Base-by-base conservation (phyloP, 1,284 basidiomycete genomes). In the Apiotrichum siamense region DNA sequence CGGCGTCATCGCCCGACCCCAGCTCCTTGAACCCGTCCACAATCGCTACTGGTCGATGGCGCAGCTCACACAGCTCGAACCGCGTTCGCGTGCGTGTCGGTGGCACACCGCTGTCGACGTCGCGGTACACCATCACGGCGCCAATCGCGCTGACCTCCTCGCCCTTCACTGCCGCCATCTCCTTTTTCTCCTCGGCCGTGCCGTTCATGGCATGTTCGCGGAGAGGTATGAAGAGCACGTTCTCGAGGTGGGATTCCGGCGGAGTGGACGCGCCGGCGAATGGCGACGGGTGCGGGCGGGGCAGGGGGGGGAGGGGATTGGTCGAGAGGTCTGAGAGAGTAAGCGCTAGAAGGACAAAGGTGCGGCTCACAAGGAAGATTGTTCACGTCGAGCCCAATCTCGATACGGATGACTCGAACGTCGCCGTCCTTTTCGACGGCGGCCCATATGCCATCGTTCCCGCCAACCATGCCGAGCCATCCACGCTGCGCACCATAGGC, bases 401-500 rank as follows among this genome's bases (percentile, higher is more conserved):
- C 66, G 18, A 63, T 59, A 12, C 63, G 52, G 4, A 63, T 53
- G 23, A 68, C 56, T 18, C 41, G 52, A 1, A 59, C 38, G 36
- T 62, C 56, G 13, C 59, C 62, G n/a, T 58, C 57, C 4, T 35
- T 44, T 44, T 65, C 64, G 31, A 63, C 60, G 0, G 59, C 68
- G 0, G 60, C 56, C 70, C 70, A 72, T 4, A 68, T 62, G 10
- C 61, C 66, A 21, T 63, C 47, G 47, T 58, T 62, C 1, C 58
- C 63, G 5, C 47, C 48, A 10, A 67, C 62, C 32, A 62, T 45
- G 2, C 62, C 65, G 36, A 67, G 54, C 70, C 70, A 72, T 1
- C 66, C 70, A 26, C 55, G 55, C 31, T 55, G 42, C 11, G 57
- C 57, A 13, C 44, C 43, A 33, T 39, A 48, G 7, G 32, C 31